These are phyloP conservation scores for Fraxinus sp. DNA, from an alignment of 305 asterid species.

Conservation along the genomic window DNA sequence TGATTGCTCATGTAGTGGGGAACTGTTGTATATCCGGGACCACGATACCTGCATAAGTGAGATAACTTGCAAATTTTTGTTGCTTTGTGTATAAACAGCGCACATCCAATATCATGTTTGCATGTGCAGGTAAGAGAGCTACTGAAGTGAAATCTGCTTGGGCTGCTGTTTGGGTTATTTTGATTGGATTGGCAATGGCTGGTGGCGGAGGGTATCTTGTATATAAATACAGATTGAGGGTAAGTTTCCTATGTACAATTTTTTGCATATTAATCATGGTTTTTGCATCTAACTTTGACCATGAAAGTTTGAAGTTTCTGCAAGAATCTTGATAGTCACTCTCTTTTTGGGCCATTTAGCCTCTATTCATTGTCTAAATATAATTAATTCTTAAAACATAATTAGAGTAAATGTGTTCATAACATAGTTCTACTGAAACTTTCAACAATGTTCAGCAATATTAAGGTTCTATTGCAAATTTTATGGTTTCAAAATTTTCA, in stretches of 20 bases:
- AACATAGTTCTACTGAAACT: background rate
- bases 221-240: slow-evolving; percentile 71
- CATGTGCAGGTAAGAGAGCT: slow-evolving; percentile 55
- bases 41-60: slow-evolving; percentile 97
- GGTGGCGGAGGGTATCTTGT: slow-evolving; percentile 69
- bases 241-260: slow-evolving; percentile 32
- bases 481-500: background rate
- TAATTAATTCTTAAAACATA: background rate
- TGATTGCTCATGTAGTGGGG: slow-evolving; percentile 78
- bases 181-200: slow-evolving; percentile 59
- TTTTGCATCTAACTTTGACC: background rate
- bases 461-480: background rate
- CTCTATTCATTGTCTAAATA: background rate
- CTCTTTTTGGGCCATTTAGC: background rate
- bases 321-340: background rate
- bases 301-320: background rate
- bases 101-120: slow-evolving; percentile 4
- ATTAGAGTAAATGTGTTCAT: background rate
- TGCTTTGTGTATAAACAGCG: background rate
- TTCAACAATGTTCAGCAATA: background rate
- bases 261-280: background rate
- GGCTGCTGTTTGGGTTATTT: slow-evolving; percentile 63
- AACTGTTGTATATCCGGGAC: slow-evolving; percentile 74
- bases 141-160: slow-evolving; percentile 56
- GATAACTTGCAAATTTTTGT: slow-evolving; percentile 24